Evolutionary conservation across 1,284 basidiomycete genomes (phyloP).

Genomic region (Inonotus hispidus): DNA sequence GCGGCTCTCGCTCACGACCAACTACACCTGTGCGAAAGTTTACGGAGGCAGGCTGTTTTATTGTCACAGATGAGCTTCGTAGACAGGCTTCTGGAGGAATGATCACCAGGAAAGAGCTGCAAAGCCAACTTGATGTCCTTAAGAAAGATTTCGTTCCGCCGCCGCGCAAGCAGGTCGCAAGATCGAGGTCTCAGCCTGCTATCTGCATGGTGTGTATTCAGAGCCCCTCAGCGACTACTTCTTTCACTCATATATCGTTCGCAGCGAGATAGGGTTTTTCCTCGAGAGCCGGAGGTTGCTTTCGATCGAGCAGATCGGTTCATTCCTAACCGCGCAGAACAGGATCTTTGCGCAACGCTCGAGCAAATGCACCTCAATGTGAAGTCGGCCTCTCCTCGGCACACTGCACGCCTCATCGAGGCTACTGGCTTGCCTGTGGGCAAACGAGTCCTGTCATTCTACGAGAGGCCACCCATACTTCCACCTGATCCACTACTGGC

Average conservation of each 20-base stretch:
- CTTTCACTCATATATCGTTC: background rate
- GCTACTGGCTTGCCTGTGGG: slow-evolving; percentile 71
- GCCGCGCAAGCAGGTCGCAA: slow-evolving; percentile 56
- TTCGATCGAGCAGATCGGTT: slow-evolving; percentile 62
- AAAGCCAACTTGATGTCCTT: slow-evolving; percentile 69
- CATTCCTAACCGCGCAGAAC: slow-evolving; percentile 57
- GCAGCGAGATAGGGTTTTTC: slow-evolving; percentile 15
- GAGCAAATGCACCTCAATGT: slow-evolving; percentile 58
- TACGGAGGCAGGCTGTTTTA: slow-evolving; percentile 34
- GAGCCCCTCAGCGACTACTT: slow-evolving; percentile 22
- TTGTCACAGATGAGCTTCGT: slow-evolving; percentile 48
- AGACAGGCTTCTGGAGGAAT: slow-evolving; percentile 61
- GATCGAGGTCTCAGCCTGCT: slow-evolving; percentile 66
- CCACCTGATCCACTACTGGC: slow-evolving; percentile 64
- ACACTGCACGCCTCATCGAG: slow-evolving; percentile 68
- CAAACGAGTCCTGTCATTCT: slow-evolving; percentile 71
- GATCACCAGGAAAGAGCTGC: slow-evolving; percentile 60
- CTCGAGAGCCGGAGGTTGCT: slow-evolving; percentile 18
- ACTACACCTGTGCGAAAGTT: slow-evolving; percentile 61
- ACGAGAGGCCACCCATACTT: slow-evolving; percentile 67
- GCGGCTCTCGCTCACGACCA: slow-evolving; percentile 40
- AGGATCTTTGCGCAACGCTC: slow-evolving; percentile 52
- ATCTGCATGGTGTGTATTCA: slow-evolving; percentile 31
- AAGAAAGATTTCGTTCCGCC: slow-evolving; percentile 52
- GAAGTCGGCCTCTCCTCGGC: slow-evolving; percentile 60